phyloP scores from a whole-genome alignment of 139 green algal species.

The Chlorella ohadii region DNA sequence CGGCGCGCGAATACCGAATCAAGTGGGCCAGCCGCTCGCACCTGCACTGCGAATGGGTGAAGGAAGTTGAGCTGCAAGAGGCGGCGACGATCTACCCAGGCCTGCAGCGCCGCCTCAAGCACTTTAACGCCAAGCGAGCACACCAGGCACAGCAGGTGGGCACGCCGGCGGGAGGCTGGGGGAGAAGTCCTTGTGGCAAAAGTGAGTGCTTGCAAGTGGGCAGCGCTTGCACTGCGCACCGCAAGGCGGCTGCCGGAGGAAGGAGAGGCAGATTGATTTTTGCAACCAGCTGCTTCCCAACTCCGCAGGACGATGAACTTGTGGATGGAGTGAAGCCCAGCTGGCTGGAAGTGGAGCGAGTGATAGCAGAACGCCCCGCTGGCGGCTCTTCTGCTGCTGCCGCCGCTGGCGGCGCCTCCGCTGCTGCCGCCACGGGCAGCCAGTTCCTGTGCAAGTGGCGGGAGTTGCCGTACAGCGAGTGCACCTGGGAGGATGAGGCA shows the following conservation, averaged over 20 bases:
- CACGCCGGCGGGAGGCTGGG: background rate
- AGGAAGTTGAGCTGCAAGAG: conserved; percentile 1
- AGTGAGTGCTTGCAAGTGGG: too few species aligned
- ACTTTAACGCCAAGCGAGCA: background rate
- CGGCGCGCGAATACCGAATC: background rate
- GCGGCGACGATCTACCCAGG: background rate
- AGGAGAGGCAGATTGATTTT: too few species aligned
- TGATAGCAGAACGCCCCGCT: background rate
- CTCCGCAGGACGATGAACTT: conserved; percentile 2
- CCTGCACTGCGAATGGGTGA: conserved; percentile 27
- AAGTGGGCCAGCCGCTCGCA: background rate
- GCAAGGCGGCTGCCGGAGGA: too few species aligned
- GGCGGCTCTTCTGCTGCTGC: background rate
- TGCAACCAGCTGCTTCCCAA: too few species aligned
- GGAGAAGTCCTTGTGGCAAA: background rate
- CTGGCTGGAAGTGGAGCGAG: conserved; percentile 27
- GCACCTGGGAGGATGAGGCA: conserved; percentile 17
- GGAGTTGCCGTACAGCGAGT: conserved; percentile 14
- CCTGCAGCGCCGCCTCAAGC: background rate
- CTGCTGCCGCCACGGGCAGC: background rate
- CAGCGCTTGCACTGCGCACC: too few species aligned
- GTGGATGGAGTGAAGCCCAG: conserved; percentile 24
- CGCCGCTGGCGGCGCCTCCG: background rate
- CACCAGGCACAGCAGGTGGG: background rate
- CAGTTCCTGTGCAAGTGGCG: conserved; percentile 35